Base-by-base conservation (phyloP, 2,329 filamentous ascomycete genomes). In the Claviceps paspali region DNA sequence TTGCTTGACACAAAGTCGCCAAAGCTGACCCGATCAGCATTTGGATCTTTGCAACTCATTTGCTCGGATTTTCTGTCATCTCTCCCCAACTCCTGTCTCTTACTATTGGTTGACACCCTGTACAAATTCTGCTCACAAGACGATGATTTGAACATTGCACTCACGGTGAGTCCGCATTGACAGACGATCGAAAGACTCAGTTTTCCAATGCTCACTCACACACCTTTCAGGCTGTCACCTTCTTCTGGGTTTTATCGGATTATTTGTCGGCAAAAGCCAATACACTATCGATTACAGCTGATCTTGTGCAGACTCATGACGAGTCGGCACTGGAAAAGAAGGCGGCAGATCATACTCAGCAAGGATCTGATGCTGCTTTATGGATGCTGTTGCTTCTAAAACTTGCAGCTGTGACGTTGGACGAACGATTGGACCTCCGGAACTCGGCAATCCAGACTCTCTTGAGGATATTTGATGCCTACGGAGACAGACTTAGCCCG, bases 201-300 rank as follows among this genome's bases (percentile, higher is more conserved):
- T 12, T 3, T 24, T 5, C 6, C 14, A n/a, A n/a, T n/a, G n/a
- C 5, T 8, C 3, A 18, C 36, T 44, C 29, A 40, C 14, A 19
- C 18, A n/a, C 10, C n/a, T 26, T 17, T 27, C 24, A 84, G 74
- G 91, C 87, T 1, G 83, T 94, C 7, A 94, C 88, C 0, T 91
- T 93, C 52, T 93, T 94, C 55, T 95, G 87, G 85, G 87, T 88
- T 38, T 72, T 95, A 6, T 94, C 88, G 0, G 87, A 95, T 55
- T 91, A 87, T 45, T 65, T 96, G 4, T 78, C 74, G 2, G 61
- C 67, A 3, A 73, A 71, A 46, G 73, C 67, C 38, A 65, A 64
- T 40, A 64, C 68, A 0, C 68, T 79, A 31, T 65, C 68, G 1
- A 70, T 79, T 23, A 76, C 68, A 1, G 61, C 68, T 30, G 64